phyloP scores from a whole-genome alignment of 2,329 filamentous ascomycete species.

The Helotiales sp. region DNA sequence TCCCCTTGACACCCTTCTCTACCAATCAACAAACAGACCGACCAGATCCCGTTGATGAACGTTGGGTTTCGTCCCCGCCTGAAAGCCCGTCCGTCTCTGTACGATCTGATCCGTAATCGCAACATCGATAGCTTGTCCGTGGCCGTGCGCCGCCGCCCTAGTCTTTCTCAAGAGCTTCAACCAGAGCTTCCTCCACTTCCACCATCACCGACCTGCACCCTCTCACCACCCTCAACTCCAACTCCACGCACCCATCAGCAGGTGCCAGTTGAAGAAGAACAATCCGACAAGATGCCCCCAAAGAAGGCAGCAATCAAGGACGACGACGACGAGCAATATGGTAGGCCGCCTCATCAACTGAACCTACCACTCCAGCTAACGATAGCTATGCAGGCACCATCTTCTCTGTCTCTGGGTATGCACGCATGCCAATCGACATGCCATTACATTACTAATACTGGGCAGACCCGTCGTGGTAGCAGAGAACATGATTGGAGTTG shows the following conservation, averaged over 20 bases:
- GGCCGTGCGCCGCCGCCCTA: conserved; percentile 23
- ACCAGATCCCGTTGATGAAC: conserved; percentile 40
- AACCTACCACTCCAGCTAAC: conserved; percentile 34
- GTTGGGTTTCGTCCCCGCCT: conserved; percentile 55
- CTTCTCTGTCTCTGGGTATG: conserved; percentile 72
- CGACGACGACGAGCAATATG: conserved; percentile 59
- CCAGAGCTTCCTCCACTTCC: conserved; percentile 48
- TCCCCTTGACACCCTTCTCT: conserved; percentile 12
- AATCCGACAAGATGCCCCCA: conserved; percentile 45
- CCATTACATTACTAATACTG: conserved; percentile 30
- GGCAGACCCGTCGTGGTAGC: conserved; percentile 88
- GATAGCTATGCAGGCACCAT: conserved; percentile 55
- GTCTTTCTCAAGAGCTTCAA: conserved; percentile 47
- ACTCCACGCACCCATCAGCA: conserved; percentile 24
- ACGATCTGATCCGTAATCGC: conserved; percentile 62
- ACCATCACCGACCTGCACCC: conserved; percentile 28
- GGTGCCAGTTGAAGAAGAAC: conserved; percentile 12
- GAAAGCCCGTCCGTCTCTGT: conserved; percentile 63
- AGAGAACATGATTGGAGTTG: conserved; percentile 98
- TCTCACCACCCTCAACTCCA: conserved; percentile 41
- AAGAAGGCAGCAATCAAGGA: conserved; percentile 49
- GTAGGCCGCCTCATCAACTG: conserved; percentile 44
- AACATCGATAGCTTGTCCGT: conserved; percentile 51
- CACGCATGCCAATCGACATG: conserved; percentile 23
- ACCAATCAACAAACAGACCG: conserved; percentile 16